These are phyloP conservation scores for Rhinocladiella similis DNA, from an alignment of 2,329 filamentous ascomycete species.

Conservation along the genomic window DNA sequence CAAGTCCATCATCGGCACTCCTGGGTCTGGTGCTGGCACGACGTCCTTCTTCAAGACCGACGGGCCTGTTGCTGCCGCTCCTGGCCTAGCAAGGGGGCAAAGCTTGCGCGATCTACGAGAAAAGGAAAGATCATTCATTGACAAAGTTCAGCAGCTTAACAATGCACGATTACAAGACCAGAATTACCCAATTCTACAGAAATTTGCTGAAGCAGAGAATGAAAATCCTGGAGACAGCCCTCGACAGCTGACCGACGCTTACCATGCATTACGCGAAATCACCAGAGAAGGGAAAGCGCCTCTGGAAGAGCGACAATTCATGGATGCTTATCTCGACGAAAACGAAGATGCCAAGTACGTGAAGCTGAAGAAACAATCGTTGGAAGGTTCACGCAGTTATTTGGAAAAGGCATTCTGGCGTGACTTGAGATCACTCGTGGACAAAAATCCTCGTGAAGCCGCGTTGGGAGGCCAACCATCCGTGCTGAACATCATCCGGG, in stretches of 20 bases:
- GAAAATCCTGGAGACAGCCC: conserved; percentile 70
- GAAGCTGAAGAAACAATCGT: conserved; percentile 73
- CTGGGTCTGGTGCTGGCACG: conserved; percentile 63
- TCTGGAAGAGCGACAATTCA: conserved; percentile 74
- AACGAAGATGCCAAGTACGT: conserved; percentile 64
- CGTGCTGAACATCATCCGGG: conserved; percentile 84
- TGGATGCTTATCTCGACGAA: conserved; percentile 74
- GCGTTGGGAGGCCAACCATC: conserved; percentile 87
- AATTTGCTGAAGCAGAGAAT: conserved; percentile 73
- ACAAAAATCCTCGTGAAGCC: conserved; percentile 83
- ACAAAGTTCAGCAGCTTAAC: conserved; percentile 79
- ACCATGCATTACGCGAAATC: conserved; percentile 76
- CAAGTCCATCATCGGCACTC: conserved; percentile 83
- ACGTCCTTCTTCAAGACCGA: conserved; percentile 56
- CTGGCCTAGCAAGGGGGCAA: conserved; percentile 52
- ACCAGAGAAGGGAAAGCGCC: conserved; percentile 71
- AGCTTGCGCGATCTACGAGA: conserved; percentile 78
- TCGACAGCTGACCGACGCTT: conserved; percentile 76
- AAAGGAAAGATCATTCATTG: conserved; percentile 79
- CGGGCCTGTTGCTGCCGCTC: conserved; percentile 63
- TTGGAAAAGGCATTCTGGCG: conserved; percentile 79
- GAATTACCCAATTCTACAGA: conserved; percentile 71
- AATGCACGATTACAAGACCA: conserved; percentile 64
- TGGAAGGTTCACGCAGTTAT: conserved; percentile 75
- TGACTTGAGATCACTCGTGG: conserved; percentile 74